These are phyloP conservation scores for Nicotiana tabacum DNA, from an alignment of 257 asterid species.

Conservation along the genomic window DNA sequence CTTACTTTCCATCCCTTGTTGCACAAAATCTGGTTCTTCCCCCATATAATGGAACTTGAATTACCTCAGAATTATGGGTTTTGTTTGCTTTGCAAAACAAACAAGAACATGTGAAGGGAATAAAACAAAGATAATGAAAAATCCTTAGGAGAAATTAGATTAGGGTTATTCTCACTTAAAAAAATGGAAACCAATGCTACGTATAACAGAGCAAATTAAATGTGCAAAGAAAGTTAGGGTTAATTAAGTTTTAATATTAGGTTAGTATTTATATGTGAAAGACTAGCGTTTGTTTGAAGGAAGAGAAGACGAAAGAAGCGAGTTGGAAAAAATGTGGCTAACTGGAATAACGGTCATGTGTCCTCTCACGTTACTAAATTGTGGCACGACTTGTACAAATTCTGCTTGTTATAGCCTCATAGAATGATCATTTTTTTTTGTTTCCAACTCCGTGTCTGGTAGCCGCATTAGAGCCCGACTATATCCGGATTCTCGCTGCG, in stretches of 20 bases:
- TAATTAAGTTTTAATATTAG: background rate
- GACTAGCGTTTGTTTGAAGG: background rate
- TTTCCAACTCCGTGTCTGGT: too few relatives aligned
- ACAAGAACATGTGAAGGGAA: background rate
- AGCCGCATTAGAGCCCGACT: too few relatives aligned
- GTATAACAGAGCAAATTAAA: background rate
- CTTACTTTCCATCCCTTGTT: background rate
- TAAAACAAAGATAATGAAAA: background rate
- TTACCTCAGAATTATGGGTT: background rate
- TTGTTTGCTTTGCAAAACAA: background rate
- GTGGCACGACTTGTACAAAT: background rate
- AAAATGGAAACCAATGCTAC: background rate
- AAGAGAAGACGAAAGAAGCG: background rate
- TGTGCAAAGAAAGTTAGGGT: background rate
- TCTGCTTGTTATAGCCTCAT: background rate
- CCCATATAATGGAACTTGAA: background rate
- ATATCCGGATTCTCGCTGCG: too few relatives aligned
- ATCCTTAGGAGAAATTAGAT: background rate
- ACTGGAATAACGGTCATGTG: slow-evolving; percentile 8
- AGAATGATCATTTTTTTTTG: background rate
- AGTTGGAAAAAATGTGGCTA: background rate
- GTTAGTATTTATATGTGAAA: background rate
- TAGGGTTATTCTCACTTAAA: background rate
- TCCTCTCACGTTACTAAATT: background rate
- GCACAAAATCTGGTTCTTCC: background rate